Percentiles rank a stretch among this genome's conserved stretches.
Evolutionary conservation across 2,329 filamentous ascomycete genomes (phyloP).

Genomic region (Sporothrix humicola): DNA sequence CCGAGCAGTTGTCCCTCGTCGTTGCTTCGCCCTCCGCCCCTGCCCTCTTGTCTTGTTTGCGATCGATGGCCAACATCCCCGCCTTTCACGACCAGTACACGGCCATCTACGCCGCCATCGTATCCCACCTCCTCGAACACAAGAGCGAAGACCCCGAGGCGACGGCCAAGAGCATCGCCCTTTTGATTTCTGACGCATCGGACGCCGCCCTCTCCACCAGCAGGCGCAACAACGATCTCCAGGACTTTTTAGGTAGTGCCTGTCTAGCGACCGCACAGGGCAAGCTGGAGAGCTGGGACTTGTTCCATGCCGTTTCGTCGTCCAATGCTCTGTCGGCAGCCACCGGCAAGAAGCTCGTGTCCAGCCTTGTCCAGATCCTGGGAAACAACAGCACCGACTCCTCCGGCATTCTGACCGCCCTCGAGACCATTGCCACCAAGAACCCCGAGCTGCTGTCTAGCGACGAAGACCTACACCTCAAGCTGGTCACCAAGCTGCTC

Average conservation of each 20-base stretch:
- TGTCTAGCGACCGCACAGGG: slow-evolving; percentile 50
- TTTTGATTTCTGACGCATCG: slow-evolving; percentile 55
- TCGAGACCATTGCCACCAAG: slow-evolving; percentile 56
- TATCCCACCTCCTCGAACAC: slow-evolving; percentile 49
- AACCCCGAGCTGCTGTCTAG: slow-evolving; percentile 53
- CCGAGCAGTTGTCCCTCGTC: slow-evolving; percentile 61
- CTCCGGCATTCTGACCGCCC: slow-evolving; percentile 49
- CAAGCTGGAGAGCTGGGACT: slow-evolving; percentile 47
- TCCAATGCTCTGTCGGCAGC: slow-evolving; percentile 50
- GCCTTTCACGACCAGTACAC: slow-evolving; percentile 48
- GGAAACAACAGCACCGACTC: slow-evolving; percentile 34
- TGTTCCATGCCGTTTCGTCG: slow-evolving; percentile 56
- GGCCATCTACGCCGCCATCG: slow-evolving; percentile 43
- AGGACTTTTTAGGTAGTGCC: slow-evolving; percentile 53
- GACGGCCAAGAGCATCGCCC: slow-evolving; percentile 48
- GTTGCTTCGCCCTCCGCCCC: slow-evolving; percentile 71
- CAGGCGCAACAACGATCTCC: slow-evolving; percentile 52
- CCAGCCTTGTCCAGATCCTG: slow-evolving; percentile 42
- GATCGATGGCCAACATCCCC: slow-evolving; percentile 56
- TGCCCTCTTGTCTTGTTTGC: slow-evolving; percentile 69
- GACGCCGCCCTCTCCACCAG: slow-evolving; percentile 44
- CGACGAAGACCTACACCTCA: slow-evolving; percentile 55
- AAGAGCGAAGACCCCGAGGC: slow-evolving; percentile 39
- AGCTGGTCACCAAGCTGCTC: slow-evolving; percentile 59
- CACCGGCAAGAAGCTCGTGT: slow-evolving; percentile 43